Conservation (phyloP, 169 alveolate species). For the Cryptosporidium meleagridis region DNA sequence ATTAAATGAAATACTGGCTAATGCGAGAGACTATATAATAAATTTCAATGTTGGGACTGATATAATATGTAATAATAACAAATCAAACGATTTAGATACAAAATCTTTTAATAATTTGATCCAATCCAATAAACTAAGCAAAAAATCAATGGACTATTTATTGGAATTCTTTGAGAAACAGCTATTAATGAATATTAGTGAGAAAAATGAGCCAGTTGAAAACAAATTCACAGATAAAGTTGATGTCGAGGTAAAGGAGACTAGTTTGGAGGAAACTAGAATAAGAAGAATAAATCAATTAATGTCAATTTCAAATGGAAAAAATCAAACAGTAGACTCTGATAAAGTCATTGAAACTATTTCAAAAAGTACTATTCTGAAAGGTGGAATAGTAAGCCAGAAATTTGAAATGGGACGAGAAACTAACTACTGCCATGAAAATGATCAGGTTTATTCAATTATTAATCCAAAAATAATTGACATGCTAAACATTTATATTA, state of each 20-base stretch:
- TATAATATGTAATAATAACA: not conserved
- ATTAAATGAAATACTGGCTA: not conserved
- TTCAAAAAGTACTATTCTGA: constrained; percentile 44
- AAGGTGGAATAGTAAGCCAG: constrained; percentile 32
- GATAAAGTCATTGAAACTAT: constrained; percentile 24
- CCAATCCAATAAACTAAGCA: not conserved
- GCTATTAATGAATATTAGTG: not conserved
- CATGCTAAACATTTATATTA: constrained; percentile 9
- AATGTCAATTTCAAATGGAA: not conserved
- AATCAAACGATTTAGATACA: not conserved
- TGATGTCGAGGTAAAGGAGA: not conserved
- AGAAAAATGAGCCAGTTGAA: not conserved
- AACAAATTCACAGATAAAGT: not conserved
- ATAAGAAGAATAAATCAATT: constrained; percentile 21
- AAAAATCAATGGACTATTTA: constrained; percentile 5
- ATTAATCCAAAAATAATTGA: not conserved
- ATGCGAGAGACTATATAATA: constrained; percentile 6
- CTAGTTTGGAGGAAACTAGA: constrained; percentile 10
- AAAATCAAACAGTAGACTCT: not conserved
- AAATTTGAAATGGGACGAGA: constrained; percentile 26
- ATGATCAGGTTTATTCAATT: constrained; percentile 32
- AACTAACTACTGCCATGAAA: constrained; percentile 6
- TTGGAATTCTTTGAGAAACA: constrained; percentile 1
- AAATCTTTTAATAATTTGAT: not conserved
- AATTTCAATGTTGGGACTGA: not conserved